Conservation (phyloP, 179 eudicot genomes). For the Silene coronaria region DNA sequence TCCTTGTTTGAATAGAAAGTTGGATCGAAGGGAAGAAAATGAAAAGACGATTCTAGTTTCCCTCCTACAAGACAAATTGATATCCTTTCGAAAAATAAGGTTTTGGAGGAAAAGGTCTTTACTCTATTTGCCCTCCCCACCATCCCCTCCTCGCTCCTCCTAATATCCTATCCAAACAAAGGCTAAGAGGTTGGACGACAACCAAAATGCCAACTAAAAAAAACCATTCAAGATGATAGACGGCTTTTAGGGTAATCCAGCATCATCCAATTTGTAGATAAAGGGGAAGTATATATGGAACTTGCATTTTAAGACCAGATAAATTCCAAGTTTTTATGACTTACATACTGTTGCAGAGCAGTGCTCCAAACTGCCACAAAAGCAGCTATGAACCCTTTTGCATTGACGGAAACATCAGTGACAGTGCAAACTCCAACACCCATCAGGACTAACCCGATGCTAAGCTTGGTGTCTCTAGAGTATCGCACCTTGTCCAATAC, state of each 20-base stretch:
- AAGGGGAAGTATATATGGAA: background rate
- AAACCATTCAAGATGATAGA: background rate
- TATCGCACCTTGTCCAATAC: conserved; percentile 60
- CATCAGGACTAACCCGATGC: conserved; percentile 55
- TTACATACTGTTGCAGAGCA: conserved; percentile 77
- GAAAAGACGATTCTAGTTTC: no score
- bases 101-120: no score
- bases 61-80: no score
- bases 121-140: no score
- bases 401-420: conserved; percentile 66
- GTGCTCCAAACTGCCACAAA: conserved; percentile 74
- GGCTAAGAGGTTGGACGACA: background rate
- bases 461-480: conserved; percentile 71
- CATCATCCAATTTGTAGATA: background rate
- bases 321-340: conserved; percentile 19
- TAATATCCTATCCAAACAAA: no score
- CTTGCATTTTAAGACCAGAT: conserved; percentile 8
- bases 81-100: no score
- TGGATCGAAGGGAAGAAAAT: no score
- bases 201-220: background rate
- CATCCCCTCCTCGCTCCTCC: no score
- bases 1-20: no score
- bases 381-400: conserved; percentile 76
- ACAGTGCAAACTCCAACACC: conserved; percentile 80
- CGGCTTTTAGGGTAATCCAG: background rate